Conservation (phyloP, 495 filamentous ascomycete genomes). For the Penicillium angulare region DNA sequence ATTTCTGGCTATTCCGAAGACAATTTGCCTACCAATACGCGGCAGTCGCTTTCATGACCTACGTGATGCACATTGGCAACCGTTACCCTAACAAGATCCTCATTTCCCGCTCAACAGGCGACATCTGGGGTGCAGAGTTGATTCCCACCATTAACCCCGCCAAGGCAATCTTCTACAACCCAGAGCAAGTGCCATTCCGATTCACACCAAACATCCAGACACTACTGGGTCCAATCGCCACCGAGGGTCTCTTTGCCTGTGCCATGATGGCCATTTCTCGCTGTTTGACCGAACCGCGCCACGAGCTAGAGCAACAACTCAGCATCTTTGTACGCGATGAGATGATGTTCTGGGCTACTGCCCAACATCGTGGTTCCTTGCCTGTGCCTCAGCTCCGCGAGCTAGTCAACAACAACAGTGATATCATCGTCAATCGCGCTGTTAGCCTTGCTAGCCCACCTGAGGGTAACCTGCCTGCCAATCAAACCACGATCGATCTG, state of each 20-base stretch:
- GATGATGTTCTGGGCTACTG: slow-evolving; percentile 95
- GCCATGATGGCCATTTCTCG: slow-evolving; percentile 94
- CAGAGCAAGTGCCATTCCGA: slow-evolving; percentile 93
- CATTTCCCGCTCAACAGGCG: slow-evolving; percentile 84
- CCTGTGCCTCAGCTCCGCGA: slow-evolving; percentile 76
- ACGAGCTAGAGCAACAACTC: slow-evolving; percentile 88
- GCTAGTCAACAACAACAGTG: slow-evolving; percentile 82
- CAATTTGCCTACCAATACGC: slow-evolving; percentile 96
- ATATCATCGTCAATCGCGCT: slow-evolving; percentile 85
- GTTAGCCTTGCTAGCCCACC: slow-evolving; percentile 69
- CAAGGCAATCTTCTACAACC: slow-evolving; percentile 88
- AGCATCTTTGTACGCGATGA: slow-evolving; percentile 94
- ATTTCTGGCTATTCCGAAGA: slow-evolving; percentile 97
- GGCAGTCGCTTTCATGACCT: slow-evolving; percentile 98
- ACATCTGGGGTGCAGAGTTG: slow-evolving; percentile 94
- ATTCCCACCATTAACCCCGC: slow-evolving; percentile 76
- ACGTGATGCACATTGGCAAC: slow-evolving; percentile 91
- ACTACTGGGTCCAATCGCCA: slow-evolving; percentile 90
- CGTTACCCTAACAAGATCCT: slow-evolving; percentile 93
- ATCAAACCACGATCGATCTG: slow-evolving; percentile 93
- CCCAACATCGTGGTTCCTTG: slow-evolving; percentile 66
- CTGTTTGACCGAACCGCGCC: slow-evolving; percentile 86
- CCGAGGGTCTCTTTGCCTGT: slow-evolving; percentile 89
- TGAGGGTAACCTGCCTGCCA: slow-evolving; percentile 76
- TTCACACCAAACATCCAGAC: slow-evolving; percentile 95